These are phyloP conservation scores for Schwanniomyces occidentalis DNA, from an alignment of 805 yeast species.

Conservation along the genomic window DNA sequence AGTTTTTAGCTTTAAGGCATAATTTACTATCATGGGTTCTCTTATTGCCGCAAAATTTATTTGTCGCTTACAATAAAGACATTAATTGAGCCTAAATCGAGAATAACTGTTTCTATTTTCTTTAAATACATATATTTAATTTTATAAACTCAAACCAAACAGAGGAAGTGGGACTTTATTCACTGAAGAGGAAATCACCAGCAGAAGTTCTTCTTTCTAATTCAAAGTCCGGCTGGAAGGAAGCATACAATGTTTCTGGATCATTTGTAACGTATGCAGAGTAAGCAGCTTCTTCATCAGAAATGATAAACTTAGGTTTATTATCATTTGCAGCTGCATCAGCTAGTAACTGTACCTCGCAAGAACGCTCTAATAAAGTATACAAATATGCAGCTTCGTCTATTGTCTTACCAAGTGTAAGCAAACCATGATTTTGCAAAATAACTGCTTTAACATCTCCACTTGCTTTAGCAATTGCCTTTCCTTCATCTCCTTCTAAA, in stretches of 20 bases:
- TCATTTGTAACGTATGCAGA: constrained; percentile 62
- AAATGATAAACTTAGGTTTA: constrained; percentile 44
- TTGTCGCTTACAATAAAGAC: too few species aligned
- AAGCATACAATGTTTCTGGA: constrained; percentile 67
- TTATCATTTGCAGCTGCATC: constrained; percentile 44
- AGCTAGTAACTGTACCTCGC: constrained; percentile 31
- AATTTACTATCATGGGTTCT: too few species aligned
- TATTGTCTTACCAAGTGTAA: constrained; percentile 35
- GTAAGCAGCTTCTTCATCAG: constrained; percentile 66
- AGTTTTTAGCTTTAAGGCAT: too few species aligned
- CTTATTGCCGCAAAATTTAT: too few species aligned
- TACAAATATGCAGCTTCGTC: constrained; percentile 40
- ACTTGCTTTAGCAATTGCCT: constrained; percentile 28
- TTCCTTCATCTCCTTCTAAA: constrained; percentile 31
- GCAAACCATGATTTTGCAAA: constrained; percentile 34
- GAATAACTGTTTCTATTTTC: too few species aligned
- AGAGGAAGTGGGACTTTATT: too few species aligned
- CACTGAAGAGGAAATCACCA: constrained; percentile 1
- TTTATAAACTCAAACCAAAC: too few species aligned
- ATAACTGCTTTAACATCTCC: constrained; percentile 33
- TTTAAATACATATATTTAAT: too few species aligned
- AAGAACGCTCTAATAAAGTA: constrained; percentile 30
- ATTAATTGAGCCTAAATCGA: too few species aligned
- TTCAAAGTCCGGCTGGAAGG: constrained; percentile 71
- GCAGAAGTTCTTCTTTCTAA: constrained; percentile 42